Evolutionary conservation across 768 basidiomycete genomes (phyloP).

Genomic region (Boletus pseudo-olivaceus): DNA sequence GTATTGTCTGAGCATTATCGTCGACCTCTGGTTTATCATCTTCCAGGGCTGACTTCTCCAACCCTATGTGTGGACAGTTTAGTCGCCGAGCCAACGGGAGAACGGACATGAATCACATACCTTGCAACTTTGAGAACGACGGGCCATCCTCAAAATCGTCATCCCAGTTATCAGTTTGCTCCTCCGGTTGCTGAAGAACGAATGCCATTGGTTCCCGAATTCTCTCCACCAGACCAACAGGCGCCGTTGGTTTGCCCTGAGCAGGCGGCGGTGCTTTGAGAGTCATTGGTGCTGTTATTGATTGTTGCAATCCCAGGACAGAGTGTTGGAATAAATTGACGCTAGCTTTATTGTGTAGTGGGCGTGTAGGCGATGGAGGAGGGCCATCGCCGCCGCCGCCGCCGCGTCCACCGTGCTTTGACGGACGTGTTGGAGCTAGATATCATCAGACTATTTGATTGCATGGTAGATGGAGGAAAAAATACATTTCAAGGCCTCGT

Average conservation of each 20-base stretch:
- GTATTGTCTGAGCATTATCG: constrained; percentile 78
- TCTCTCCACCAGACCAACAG: constrained; percentile 36
- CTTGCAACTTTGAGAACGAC: constrained; percentile 80
- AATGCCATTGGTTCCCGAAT: constrained; percentile 58
- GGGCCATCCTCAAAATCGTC: constrained; percentile 96
- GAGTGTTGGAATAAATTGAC: constrained; percentile 30
- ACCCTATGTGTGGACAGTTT: constrained; percentile 35
- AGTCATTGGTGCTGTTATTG: constrained; percentile 30
- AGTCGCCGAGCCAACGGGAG: neutral
- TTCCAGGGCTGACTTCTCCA: constrained; percentile 57
- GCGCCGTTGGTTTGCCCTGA: constrained; percentile 17
- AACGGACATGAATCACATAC: constrained; percentile 17
- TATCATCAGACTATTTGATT: constrained; percentile 3
- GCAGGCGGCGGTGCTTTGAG: constrained; percentile 21
- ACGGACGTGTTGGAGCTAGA: constrained; percentile 67
- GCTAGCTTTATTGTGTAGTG: constrained; percentile 25
- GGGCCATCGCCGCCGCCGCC: constrained; percentile 33
- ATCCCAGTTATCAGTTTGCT: constrained; percentile 96
- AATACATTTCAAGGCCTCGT: constrained; percentile 89
- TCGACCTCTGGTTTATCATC: constrained; percentile 56
- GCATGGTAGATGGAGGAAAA: constrained; percentile 13
- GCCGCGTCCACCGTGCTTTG: constrained; percentile 57
- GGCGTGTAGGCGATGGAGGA: constrained; percentile 42
- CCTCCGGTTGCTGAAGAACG: constrained; percentile 69
- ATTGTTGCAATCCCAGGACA: constrained; percentile 34